Base-by-base conservation (phyloP, 78 protist species). In the Dictyostelium brefeldianum region DNA sequence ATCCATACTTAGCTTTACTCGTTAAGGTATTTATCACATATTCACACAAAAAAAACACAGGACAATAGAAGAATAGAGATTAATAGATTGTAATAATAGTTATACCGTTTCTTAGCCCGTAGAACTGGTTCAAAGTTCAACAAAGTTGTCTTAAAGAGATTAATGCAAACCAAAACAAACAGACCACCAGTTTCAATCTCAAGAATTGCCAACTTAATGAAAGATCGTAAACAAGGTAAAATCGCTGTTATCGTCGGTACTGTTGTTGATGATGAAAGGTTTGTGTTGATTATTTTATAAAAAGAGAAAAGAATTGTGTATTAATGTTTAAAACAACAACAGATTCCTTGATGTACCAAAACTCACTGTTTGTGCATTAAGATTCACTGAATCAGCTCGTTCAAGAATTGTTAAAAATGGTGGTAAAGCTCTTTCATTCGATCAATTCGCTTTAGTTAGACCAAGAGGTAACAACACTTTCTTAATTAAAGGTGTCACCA, bases 21-120 rank as follows among this genome's bases (percentile, higher is more conserved):
- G 96, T 94, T 62, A 96, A 97, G 91, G 96, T 94, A 48, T 50
- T 36, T 78, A 73, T 29, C 14, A 20, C n/a, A 53, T 0, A 53
- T 20, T 62, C 29, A 67, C 29, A 5, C 11, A 31, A 10, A 67
- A 14, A 67, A 5, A 46, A 67, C 5, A 15, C 14, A 67, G 75
- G 75, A 31, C 10, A 14, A 1, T 9, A 31, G 4, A 1, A 31
- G 48, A 36, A 22, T 71, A 71, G 91, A 79, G 78, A 57, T 82
- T 25, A 43, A 29, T 20, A 59, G 85, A 65, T 27, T 11, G 27
- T 27, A 5, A 77, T 27, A 46, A 22, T 18, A 22, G 99, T 96
- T 99, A 41, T 99, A 98, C 98, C 90, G 98, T 50, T 99, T 97
- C 98, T 97, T 99, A 15, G 96, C 99, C 4, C 98, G 99, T 80